Percentiles rank a stretch among this genome's conserved stretches.
These are phyloP conservation scores for Venturia aucupariae DNA, from an alignment of 2,329 filamentous ascomycete genomes.

Conservation along the genomic window DNA sequence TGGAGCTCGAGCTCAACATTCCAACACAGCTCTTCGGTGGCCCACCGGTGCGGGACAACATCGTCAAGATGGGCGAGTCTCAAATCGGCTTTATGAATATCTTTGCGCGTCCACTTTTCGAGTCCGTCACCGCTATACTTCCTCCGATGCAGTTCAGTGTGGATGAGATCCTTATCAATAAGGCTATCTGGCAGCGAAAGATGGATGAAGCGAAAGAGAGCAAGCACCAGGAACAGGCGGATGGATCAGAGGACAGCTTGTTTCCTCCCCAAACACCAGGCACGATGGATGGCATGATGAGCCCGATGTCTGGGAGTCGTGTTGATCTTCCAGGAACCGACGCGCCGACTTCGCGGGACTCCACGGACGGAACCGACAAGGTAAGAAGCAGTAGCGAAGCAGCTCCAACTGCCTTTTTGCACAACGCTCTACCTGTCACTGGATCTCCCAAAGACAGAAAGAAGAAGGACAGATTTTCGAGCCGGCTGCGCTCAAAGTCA, in stretches of 20 bases:
- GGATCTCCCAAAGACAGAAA: not conserved
- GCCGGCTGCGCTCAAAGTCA: slow-evolving; percentile 15
- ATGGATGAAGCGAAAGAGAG: slow-evolving; percentile 48
- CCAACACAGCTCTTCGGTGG: slow-evolving; percentile 74
- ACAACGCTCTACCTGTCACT: not conserved
- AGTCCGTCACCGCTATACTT: slow-evolving; percentile 76
- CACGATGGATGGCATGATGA: slow-evolving; percentile 9
- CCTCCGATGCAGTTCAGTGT: slow-evolving; percentile 78
- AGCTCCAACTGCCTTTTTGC: not conserved
- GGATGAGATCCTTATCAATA: slow-evolving; percentile 71
- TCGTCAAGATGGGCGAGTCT: slow-evolving; percentile 71
- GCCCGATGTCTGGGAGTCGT: slow-evolving; percentile 9
- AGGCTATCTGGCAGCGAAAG: slow-evolving; percentile 59
- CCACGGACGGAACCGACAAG: not conserved
- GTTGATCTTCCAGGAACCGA: slow-evolving; percentile 3
- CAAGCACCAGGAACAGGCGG: slow-evolving; percentile 17
- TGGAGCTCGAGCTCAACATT: slow-evolving; percentile 83
- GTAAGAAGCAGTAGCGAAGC: not conserved
- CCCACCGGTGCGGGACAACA: slow-evolving; percentile 72
- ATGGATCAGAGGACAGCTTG: not conserved
- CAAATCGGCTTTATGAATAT: slow-evolving; percentile 96
- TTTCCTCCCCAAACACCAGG: not conserved
- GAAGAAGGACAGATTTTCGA: not conserved
- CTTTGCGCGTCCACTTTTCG: slow-evolving; percentile 86
- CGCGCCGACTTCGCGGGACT: not conserved